Percentiles rank a stretch among this genome's conserved stretches.
Conservation (phyloP, 1,284 basidiomycete genomes). For the Macrocystidia cucumis region DNA sequence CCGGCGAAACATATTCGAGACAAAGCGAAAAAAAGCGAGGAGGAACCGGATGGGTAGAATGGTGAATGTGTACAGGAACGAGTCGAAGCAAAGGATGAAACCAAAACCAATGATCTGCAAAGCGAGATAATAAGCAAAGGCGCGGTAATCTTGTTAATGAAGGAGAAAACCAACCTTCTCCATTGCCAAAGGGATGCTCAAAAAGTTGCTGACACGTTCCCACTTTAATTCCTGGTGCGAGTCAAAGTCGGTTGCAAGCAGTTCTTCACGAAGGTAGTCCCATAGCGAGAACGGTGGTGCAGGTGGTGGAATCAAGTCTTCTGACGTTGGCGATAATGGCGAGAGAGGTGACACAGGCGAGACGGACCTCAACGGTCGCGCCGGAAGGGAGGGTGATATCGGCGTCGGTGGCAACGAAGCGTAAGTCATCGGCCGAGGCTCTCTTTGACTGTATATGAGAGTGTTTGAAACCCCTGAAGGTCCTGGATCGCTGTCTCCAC, state of each 20-base stretch:
- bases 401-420: conserved; percentile 68
- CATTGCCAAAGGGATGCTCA: conserved; percentile 87
- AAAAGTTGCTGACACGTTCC: conserved; percentile 97
- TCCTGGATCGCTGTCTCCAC: conserved; percentile 12
- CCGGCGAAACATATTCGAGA: conserved; percentile 42
- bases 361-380: conserved; percentile 21
- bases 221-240: conserved; percentile 91
- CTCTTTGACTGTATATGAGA: conserved; percentile 14
- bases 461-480: conserved; percentile 13
- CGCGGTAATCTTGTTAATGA: background rate
- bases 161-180: conserved; percentile 65
- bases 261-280: conserved; percentile 86
- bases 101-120: conserved; percentile 86
- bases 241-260: conserved; percentile 87
- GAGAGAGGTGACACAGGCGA: conserved; percentile 18
- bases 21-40: conserved; percentile 58
- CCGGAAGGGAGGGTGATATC: conserved; percentile 40
- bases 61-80: conserved; percentile 97
- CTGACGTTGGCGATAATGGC: conserved; percentile 13
- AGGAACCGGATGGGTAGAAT: conserved; percentile 88
- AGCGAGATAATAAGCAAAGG: conserved; percentile 3
- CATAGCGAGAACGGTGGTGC: conserved; percentile 69
- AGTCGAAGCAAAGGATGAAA: conserved; percentile 91
- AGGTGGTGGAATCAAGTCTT: conserved; percentile 6
- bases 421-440: conserved; percentile 31